Conservation (phyloP, 192 early-diverging fungal species). For the Backusella circina region DNA sequence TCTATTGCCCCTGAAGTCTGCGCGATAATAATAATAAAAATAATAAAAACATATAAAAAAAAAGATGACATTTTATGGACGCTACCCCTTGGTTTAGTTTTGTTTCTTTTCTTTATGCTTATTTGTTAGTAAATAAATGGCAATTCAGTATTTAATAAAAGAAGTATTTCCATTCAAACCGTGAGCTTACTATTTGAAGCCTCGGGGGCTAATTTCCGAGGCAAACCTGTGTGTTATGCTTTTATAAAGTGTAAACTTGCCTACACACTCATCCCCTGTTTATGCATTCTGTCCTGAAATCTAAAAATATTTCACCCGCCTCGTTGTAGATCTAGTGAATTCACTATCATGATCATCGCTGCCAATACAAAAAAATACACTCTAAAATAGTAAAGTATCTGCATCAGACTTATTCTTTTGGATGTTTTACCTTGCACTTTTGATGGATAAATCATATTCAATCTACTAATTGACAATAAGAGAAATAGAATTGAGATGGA, state of each 20-base stretch:
- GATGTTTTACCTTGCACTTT: background rate
- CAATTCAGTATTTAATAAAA: background rate
- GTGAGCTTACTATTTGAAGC: background rate
- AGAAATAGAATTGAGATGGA: background rate
- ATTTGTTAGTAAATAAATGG: background rate
- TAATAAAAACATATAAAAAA: background rate
- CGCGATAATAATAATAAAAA: conserved; percentile 1
- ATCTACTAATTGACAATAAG: background rate
- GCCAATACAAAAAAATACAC: background rate
- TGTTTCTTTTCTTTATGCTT: background rate
- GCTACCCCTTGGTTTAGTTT: background rate
- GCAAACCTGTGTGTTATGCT: background rate
- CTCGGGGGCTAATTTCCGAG: conserved; percentile 5
- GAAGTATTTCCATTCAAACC: conserved; percentile 1
- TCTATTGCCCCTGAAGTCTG: background rate
- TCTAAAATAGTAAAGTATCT: background rate
- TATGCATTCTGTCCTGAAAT: conserved; percentile 5
- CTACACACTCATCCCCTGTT: background rate
- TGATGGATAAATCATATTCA: background rate
- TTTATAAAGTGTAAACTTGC: background rate
- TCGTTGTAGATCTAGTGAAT: background rate
- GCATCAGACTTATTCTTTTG: background rate
- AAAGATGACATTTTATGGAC: background rate
- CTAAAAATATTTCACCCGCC: background rate
- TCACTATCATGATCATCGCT: background rate